Evolutionary conservation across 176 grass and related monocot species (phyloP).

Genomic region (Thinopyrum elongatum): DNA sequence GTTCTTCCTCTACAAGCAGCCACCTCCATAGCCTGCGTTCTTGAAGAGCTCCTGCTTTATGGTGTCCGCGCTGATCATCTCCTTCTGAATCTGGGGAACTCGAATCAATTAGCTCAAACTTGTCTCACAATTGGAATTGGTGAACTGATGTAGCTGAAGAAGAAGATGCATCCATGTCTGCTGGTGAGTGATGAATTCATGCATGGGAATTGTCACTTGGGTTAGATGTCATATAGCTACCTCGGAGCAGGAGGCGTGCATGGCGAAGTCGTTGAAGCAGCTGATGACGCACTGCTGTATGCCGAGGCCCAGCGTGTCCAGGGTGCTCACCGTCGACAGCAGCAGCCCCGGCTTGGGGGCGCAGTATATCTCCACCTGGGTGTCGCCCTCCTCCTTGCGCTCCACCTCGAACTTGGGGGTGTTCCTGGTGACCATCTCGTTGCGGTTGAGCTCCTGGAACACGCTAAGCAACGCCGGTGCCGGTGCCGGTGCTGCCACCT

Average conservation of each 20-base stretch:
- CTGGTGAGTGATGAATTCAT: background rate
- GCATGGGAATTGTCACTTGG: background rate
- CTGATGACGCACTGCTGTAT: constrained; percentile 95
- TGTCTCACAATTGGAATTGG: no score
- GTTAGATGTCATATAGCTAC: background rate
- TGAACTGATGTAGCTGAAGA: background rate
- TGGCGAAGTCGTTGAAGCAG: constrained; percentile 97
- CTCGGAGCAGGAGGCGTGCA: constrained; percentile 96
- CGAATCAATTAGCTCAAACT: no score
- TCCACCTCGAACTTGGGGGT: constrained; percentile 93
- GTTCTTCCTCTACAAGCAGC: constrained; percentile 73
- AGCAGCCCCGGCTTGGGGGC: constrained; percentile 80
- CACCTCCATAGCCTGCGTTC: constrained; percentile 83
- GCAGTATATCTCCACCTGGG: constrained; percentile 89
- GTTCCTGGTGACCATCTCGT: constrained; percentile 82
- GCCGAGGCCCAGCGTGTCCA: constrained; percentile 82
- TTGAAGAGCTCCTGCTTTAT: constrained; percentile 85
- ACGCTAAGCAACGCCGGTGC: constrained; percentile 57
- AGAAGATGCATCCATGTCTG: background rate
- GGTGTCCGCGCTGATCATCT: constrained; percentile 54
- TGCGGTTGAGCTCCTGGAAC: constrained; percentile 66
- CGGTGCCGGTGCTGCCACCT: background rate
- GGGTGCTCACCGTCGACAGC: constrained; percentile 83
- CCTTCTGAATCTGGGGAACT: constrained; percentile 53
- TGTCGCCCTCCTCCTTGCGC: constrained; percentile 63